Percentiles rank a stretch among this genome's conserved stretches.
Evolutionary conservation across 164 flowering plant species (phyloP).

Genomic region (Magnolia sinica): DNA sequence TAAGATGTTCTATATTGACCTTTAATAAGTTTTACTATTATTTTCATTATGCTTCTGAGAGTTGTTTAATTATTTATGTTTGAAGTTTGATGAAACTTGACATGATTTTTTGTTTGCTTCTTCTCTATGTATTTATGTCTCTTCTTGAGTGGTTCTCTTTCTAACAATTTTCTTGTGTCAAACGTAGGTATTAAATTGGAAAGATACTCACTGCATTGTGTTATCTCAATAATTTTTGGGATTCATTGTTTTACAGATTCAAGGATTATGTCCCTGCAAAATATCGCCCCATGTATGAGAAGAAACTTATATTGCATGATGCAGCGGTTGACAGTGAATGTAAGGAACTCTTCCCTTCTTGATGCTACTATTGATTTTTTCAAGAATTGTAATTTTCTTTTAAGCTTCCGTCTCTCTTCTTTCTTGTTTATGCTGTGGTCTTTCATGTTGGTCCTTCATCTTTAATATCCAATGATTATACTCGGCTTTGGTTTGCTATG

Average conservation of each 20-base stretch:
- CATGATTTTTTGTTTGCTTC: background rate
- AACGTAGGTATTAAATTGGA: background rate
- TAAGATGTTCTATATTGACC: background rate
- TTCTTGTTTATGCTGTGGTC: no score
- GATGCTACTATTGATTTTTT: background rate
- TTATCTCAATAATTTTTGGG: slow-evolving; percentile 5
- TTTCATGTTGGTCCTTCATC: no score
- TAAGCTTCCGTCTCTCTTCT: background rate
- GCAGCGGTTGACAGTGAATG: slow-evolving; percentile 8
- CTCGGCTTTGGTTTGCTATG: no score
- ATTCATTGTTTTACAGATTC: slow-evolving; percentile 51
- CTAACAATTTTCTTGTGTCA: background rate
- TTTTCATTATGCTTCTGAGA: background rate
- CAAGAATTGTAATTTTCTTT: background rate
- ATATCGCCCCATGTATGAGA: slow-evolving; percentile 65
- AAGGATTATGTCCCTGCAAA: slow-evolving; percentile 84
- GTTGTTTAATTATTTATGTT: background rate
- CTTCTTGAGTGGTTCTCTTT: background rate
- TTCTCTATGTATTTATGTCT: no score
- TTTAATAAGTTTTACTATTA: background rate
- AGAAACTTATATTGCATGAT: slow-evolving; percentile 30
- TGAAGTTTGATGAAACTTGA: background rate
- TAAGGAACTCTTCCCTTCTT: background rate
- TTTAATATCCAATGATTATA: no score
- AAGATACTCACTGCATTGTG: background rate